Evolutionary conservation across 768 basidiomycete genomes (phyloP).

Genomic region (Boletus subparvulus): DNA sequence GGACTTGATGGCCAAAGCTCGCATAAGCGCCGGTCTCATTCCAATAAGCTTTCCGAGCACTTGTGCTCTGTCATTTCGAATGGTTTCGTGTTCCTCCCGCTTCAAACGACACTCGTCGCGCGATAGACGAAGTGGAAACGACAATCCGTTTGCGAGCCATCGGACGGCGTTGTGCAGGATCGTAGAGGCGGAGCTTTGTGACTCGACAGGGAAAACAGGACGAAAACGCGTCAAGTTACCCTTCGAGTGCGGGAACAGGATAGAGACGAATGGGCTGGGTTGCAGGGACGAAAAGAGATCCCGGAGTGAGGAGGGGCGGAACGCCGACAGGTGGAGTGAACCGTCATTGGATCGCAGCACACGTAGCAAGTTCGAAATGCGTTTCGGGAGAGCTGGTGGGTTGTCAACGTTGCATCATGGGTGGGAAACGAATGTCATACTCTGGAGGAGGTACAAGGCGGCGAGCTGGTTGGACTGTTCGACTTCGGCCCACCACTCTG

Average conservation of each 20-base stretch:
- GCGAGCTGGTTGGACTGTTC: conserved; percentile 58
- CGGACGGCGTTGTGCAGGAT: conserved; percentile 7
- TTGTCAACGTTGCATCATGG: conserved; percentile 2
- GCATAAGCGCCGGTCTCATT: conserved; percentile 47
- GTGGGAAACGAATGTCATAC: conserved; percentile 41
- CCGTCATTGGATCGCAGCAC: conserved; percentile 44
- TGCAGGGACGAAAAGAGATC: conserved; percentile 52
- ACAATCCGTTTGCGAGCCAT: conserved; percentile 12
- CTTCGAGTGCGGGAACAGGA: conserved; percentile 67
- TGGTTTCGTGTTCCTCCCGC: conserved; percentile 54
- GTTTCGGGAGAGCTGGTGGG: conserved; percentile 27
- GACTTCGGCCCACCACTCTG: conserved; percentile 81
- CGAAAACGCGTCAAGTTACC: conserved; percentile 19
- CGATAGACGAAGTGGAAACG: conserved; percentile 55
- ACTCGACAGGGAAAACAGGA: conserved; percentile 5
- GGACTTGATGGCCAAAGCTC: conserved; percentile 26
- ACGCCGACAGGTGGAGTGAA: conserved; percentile 45
- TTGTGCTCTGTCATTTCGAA: conserved; percentile 69
- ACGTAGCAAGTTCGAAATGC: conserved; percentile 35
- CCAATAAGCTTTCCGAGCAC: conserved; percentile 61
- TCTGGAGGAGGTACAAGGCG: conserved; percentile 72
- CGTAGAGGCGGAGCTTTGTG: conserved; percentile 8
- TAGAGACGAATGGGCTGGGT: conserved; percentile 50
- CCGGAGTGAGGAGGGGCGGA: conserved; percentile 49
- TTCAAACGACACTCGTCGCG: conserved; percentile 68